Evolutionary conservation across 768 basidiomycete genomes (phyloP), one percentile per base, ranked within the genome.

Genomic region (Termitomyces sp.): DNA sequence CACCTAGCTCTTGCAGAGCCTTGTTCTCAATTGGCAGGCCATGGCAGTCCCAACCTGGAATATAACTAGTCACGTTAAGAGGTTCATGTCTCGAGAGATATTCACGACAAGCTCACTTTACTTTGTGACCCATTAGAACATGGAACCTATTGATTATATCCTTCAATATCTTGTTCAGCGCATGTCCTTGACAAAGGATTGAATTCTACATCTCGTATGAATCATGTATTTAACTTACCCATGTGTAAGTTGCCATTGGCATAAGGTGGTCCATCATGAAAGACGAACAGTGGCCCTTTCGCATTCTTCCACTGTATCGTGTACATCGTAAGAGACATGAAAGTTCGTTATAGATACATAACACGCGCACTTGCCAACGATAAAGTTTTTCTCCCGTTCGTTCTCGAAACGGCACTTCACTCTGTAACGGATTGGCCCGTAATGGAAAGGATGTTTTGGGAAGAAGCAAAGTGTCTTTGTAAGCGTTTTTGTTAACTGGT

Each of bases 41-140:
- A 69, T 99, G 96, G 66, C 96, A 98, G 67, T 99, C 96, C 93
- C 94, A 99, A 10, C 96, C 96, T 36, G 96, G 95, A 14, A 91
- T 72, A 73, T 95, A 98, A 66, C 96, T 98, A 57, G 18, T 36
- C 42, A 39, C 53, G 55, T 51, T 55, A 48, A 57, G 60, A 24
- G 3, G 9, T 34, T 26, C 39, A 52, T 57, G 18, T n/a, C 27
- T 30, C 10, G 22, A 30, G 5, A 22, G 16, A 37, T 4, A 33
- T 44, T 26, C 24, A 30, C 24, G 61, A 48, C 4, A 34, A 32
- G 68, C 89, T 70, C 63, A 96, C 94, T 95, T 87, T 43, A 98
- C 89, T 63, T 82, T 82, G 60, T 82, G 74, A 8, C 96, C 95
- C 42, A 82, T 76, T 16, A 86, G 82, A 20, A 98, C 79, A 62